phyloP scores from a whole-genome alignment of 169 alveolate genomes.

The Neospora caninum region DNA sequence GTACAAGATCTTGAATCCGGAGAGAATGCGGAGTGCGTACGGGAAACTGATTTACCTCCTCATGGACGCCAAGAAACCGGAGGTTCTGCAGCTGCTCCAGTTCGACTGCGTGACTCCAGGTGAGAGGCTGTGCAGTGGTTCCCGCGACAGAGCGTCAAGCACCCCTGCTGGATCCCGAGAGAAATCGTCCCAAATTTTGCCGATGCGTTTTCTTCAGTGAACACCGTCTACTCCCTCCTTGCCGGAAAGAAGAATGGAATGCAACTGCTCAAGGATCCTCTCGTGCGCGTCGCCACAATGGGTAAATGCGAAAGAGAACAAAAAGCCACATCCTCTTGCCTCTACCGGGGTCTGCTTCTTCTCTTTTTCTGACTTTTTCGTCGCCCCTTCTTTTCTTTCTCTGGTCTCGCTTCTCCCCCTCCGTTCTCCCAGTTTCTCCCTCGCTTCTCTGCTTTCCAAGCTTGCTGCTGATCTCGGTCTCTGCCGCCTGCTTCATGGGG shows the following conservation, averaged over 20 bases:
- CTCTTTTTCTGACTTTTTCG: no score
- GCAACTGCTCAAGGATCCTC: conserved; percentile 84
- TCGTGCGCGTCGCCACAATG: conserved; percentile 84
- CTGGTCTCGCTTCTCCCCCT: neutral
- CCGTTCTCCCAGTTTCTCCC: neutral
- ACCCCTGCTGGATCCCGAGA: no score
- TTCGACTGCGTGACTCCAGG: conserved; percentile 63
- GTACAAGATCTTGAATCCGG: conserved; percentile 92
- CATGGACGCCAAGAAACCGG: conserved; percentile 90
- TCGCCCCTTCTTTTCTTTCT: neutral
- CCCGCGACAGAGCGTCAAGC: no score
- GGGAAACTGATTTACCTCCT: conserved; percentile 90
- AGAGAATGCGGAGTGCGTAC: conserved; percentile 87
- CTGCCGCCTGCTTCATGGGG: no score
- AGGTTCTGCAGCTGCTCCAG: conserved; percentile 83
- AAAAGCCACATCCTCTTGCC: neutral
- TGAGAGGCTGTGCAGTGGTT: neutral
- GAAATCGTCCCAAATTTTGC: no score
- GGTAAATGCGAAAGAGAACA: conserved; percentile 64
- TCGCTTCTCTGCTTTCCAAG: no score
- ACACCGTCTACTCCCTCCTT: conserved; percentile 85
- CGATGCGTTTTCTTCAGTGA: conserved; percentile 73
- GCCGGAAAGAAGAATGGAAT: conserved; percentile 82
- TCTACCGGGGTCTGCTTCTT: neutral
- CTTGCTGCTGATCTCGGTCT: no score